Evolutionary conservation across 1,139 yeast genomes (phyloP).

Genomic region (Saccharomyces hybrid): DNA sequence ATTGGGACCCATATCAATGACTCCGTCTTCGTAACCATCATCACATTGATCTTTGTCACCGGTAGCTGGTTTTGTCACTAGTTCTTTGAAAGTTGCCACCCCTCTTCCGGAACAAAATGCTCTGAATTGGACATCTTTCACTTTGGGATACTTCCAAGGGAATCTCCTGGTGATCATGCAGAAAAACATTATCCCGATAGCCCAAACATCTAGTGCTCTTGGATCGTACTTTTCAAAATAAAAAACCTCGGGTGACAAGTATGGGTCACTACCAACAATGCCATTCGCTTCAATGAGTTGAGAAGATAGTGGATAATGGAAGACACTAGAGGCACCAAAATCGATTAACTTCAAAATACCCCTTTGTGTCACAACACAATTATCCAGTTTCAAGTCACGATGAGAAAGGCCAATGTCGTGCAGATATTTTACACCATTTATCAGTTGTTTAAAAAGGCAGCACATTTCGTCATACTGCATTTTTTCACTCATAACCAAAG

Average conservation of each 20-base stretch:
- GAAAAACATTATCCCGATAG: slow-evolving; percentile 83
- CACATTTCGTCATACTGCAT: slow-evolving; percentile 74
- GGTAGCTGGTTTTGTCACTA: slow-evolving; percentile 18
- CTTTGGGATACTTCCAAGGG: slow-evolving; percentile 90
- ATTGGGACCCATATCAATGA: slow-evolving; percentile 48
- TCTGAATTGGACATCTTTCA: slow-evolving; percentile 69
- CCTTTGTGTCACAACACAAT: slow-evolving; percentile 74
- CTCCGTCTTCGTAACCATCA: slow-evolving; percentile 1
- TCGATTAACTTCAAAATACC: slow-evolving; percentile 87
- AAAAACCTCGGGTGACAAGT: slow-evolving; percentile 89
- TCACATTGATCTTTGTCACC: slow-evolving; percentile 25
- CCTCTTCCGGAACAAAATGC: slow-evolving; percentile 33
- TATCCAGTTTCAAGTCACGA: slow-evolving; percentile 85
- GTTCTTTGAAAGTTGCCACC: slow-evolving; percentile 23
- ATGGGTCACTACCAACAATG: slow-evolving; percentile 92
- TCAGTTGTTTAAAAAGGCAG: slow-evolving; percentile 78
- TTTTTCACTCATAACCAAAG: slow-evolving; percentile 88
- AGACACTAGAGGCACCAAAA: slow-evolving; percentile 89
- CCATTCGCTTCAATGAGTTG: slow-evolving; percentile 77
- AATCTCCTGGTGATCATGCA: slow-evolving; percentile 87
- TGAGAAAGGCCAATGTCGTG: slow-evolving; percentile 86
- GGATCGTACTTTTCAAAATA: slow-evolving; percentile 68
- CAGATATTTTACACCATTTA: slow-evolving; percentile 70
- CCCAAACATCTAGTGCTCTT: slow-evolving; percentile 88
- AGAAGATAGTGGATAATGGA: slow-evolving; percentile 74